Evolutionary conservation across 371 early-diverging fungal genomes (phyloP).

Genomic region (Cokeromyces recurvatus): DNA sequence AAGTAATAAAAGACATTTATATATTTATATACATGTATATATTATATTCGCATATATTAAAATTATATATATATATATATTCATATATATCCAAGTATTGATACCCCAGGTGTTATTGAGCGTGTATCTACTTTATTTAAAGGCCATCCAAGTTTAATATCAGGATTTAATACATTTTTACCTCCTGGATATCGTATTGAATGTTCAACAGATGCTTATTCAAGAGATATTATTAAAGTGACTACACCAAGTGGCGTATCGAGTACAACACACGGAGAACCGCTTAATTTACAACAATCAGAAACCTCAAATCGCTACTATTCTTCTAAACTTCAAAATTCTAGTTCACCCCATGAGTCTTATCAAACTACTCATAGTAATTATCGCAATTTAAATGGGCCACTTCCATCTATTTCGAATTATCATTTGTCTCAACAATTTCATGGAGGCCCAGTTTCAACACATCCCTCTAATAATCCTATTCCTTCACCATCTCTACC

Average conservation of each 20-base stretch:
- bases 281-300: constrained; percentile 8
- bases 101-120: constrained; percentile 96
- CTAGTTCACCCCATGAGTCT: neutral
- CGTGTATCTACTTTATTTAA: constrained; percentile 91
- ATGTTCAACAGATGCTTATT: constrained; percentile 63
- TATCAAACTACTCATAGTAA: neutral
- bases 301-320: neutral
- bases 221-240: constrained; percentile 64
- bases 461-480: neutral
- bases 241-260: constrained; percentile 79
- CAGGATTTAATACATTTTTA: constrained; percentile 98
- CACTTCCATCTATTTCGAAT: constrained; percentile 6
- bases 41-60: too few species aligned
- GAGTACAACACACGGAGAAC: constrained; percentile 29
- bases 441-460: neutral
- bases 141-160: constrained; percentile 88
- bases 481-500: neutral
- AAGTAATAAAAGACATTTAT: constrained; percentile 24
- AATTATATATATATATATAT: too few species aligned
- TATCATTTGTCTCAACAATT: constrained; percentile 1
- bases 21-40: neutral
- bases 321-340: neutral
- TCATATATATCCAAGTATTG: constrained; percentile 80
- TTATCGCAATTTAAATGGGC: constrained; percentile 1
- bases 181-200: constrained; percentile 95